Base-by-base conservation (phyloP, 345 rosid genomes). In the Pistacia integerrima region DNA sequence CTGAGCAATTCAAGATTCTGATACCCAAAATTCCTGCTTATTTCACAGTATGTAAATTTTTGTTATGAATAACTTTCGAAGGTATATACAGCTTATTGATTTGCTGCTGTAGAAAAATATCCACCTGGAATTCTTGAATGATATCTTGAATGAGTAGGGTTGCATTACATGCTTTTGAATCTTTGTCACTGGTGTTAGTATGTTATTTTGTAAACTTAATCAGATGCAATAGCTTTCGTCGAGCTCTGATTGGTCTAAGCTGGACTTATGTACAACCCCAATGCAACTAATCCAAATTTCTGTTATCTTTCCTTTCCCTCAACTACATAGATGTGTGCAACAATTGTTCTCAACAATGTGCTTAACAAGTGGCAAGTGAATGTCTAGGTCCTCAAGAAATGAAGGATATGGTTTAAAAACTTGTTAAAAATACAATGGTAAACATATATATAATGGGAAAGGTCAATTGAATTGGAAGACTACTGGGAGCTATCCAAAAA, bases 21-120 rank as follows among this genome's bases (percentile, higher is more conserved):
- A 92, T 96, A 82, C 92, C 90, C 30, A 91, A 85, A 85, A 91
- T 96, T 81, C 97, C 97, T 80, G 95, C 97, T 38, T 96, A 96
- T 87, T 96, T 96, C 79, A 96, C 99, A 84, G 99, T 96, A 96
- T 49, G 80, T 20, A 30, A 69, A 60, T 56, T 56, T 72, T 67
- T 76, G 30, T 70, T 57, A 33, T 60, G 11, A 77, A 18, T 18
- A 13, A 44, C n/a, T 65, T 13, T 41, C 18, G 41, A 60, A 72
- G 3, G 61, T 46, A 61, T 38, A 44, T 48, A 13, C 11, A 17
- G 58, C 16, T 67, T 20, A 25, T 66, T 46, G 18, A 22, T 13
- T 18, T 51, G 20, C 20, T 51, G 14, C 16, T 4, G 0, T 8
- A 51, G 57, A 28, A 14, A 6, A 51, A 33, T 51, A 51, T 33